These are phyloP conservation scores for Myxozyma neotropica DNA, from an alignment of 805 yeast genomes.

Conservation along the genomic window DNA sequence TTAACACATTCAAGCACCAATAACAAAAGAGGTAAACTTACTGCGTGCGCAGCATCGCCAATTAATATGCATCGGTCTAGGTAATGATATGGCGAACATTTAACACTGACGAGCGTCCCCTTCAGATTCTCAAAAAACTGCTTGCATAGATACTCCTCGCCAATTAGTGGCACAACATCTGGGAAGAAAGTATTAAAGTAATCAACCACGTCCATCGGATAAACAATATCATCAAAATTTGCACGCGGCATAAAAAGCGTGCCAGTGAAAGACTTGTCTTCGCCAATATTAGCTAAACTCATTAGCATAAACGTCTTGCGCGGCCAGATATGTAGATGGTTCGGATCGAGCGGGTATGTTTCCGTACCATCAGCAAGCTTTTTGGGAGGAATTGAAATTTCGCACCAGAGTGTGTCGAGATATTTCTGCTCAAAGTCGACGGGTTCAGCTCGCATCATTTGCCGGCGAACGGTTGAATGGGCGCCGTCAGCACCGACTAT, in stretches of 20 bases:
- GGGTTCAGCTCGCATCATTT: conserved; percentile 61
- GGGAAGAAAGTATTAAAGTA: conserved; percentile 68
- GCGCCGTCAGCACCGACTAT: conserved; percentile 88
- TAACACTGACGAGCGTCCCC: conserved; percentile 75
- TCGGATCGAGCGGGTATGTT: conserved; percentile 62
- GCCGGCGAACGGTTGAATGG: conserved; percentile 69
- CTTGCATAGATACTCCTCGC: conserved; percentile 53
- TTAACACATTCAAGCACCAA: too few species aligned
- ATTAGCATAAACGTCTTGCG: conserved; percentile 82
- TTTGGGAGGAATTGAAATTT: conserved; percentile 68
- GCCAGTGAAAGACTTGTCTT: conserved; percentile 85
- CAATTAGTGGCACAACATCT: conserved; percentile 73
- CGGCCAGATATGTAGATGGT: conserved; percentile 93
- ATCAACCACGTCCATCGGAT: conserved; percentile 49
- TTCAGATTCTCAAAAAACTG: conserved; percentile 65
- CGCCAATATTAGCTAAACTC: conserved; percentile 71
- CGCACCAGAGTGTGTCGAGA: conserved; percentile 82
- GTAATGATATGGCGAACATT: conserved; percentile 68
- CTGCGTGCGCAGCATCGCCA: conserved; percentile 92
- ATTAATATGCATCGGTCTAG: conserved; percentile 64
- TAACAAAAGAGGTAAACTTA: conserved; percentile 11
- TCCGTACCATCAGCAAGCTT: conserved; percentile 35
- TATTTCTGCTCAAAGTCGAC: conserved; percentile 76
- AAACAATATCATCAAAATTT: conserved; percentile 56
- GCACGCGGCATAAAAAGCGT: conserved; percentile 85